These are phyloP conservation scores for Radiomyces spectabilis DNA, from an alignment of 192 early-diverging fungal species.

Conservation along the genomic window DNA sequence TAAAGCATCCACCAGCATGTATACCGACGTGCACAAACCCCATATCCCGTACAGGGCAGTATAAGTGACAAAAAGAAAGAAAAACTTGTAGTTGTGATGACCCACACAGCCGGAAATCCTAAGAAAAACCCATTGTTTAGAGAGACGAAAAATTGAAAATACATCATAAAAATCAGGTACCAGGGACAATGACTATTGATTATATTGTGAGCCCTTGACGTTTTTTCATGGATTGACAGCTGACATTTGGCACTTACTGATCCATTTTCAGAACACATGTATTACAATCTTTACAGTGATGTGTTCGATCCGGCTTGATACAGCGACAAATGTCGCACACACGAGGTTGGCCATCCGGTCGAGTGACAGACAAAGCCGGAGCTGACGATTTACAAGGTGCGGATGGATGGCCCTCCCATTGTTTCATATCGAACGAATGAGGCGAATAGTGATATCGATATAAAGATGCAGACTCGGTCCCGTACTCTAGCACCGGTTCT, in stretches of 20 bases:
- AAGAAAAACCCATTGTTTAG: neutral
- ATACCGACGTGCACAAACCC: slow-evolving; percentile 26
- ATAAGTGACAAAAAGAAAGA: slow-evolving; percentile 42
- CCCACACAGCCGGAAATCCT: slow-evolving; percentile 48
- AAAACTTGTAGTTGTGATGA: slow-evolving; percentile 49
- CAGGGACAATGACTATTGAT: slow-evolving; percentile 25
- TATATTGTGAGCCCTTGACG: neutral
- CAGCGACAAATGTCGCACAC: slow-evolving; percentile 22
- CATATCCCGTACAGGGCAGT: slow-evolving; percentile 37
- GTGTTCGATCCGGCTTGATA: slow-evolving; percentile 43
- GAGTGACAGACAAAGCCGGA: slow-evolving; percentile 12
- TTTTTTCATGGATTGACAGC: neutral
- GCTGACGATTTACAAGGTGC: no score
- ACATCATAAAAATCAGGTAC: slow-evolving; percentile 1
- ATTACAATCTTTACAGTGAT: slow-evolving; percentile 50
- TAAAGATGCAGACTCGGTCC: no score
- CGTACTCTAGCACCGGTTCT: no score
- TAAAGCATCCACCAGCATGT: slow-evolving; percentile 13
- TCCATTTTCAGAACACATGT: slow-evolving; percentile 52
- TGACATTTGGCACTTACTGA: no score
- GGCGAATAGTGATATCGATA: slow-evolving; percentile 17
- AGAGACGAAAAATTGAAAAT: slow-evolving; percentile 8
- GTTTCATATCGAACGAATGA: slow-evolving; percentile 7
- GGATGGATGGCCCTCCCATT: no score
- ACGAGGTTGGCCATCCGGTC: slow-evolving; percentile 16